Base-by-base conservation (phyloP, 1,284 basidiomycete genomes). In the Megacollybia platyphylla region DNA sequence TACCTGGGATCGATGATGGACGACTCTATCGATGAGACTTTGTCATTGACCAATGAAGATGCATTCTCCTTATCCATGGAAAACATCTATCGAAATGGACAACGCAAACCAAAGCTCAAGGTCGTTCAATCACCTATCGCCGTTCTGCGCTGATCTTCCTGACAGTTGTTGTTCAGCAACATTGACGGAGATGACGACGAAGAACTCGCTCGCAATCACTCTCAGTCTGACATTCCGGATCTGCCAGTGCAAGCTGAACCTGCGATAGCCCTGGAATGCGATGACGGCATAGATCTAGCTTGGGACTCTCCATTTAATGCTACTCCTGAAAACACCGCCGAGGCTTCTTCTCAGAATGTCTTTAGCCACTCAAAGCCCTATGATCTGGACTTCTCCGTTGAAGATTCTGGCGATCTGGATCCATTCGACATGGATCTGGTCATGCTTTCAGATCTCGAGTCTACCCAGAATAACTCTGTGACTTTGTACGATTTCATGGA, bases 71-170 rank as follows among this genome's bases (percentile, higher is more conserved):
- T 64, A 35, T 58, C 67, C 17, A 59, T 81, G 60, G 69, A 73
- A 47, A 57, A 55, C 34, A 51, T 77, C 8, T 74, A 71, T 51
- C 65, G 65, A 44, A 46, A 50, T 31, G 60, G 64, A 3, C 54
- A 71, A 46, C 65, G 62, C 36, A 64, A 63, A 5, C 58, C 61
- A 5, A 64, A 56, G 31, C 76, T 77, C 56, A 77, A 74, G 67
- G 79, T 76, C 47, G 45, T 15, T 45, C 41, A 44, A 43, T 46
- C 34, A 18, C 36, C 44, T 37, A 28, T 44, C 46, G 32, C 32
- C 41, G 40, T 49, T 47, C 48, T 42, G 49, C 46, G 49, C 44
- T 39, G 36, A 20, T 41, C 44, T 42, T 18, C 39, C 38, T 43
- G 44, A 34, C 20, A 24, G 44, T 37, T 26, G 20, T 27, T 36